A percentile compares a stretch with the other conserved stretches of the same genome.
Conservation (phyloP, 495 filamentous ascomycete species). For the Saxispiralis lemnorum region DNA sequence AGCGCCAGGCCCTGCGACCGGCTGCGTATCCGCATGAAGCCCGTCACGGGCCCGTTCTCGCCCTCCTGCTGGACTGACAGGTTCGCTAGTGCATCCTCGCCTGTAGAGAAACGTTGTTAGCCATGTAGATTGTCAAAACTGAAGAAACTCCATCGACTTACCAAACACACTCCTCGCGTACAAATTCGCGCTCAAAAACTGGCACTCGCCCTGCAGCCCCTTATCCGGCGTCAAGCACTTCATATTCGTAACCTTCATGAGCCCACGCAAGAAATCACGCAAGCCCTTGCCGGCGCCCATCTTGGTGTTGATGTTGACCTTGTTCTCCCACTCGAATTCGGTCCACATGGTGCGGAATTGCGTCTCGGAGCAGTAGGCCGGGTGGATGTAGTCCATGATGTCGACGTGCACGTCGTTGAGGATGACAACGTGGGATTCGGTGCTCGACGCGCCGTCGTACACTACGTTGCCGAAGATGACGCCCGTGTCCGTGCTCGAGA, state of each 20-base stretch:
- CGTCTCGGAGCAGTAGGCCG: slow-evolving; percentile 88
- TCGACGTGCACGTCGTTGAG: slow-evolving; percentile 97
- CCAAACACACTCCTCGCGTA: slow-evolving; percentile 97
- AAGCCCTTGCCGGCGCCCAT: slow-evolving; percentile 50
- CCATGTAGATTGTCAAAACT: slow-evolving; percentile 9
- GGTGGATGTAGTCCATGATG: slow-evolving; percentile 99
- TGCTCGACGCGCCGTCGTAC: slow-evolving; percentile 88
- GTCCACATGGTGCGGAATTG: slow-evolving; percentile 99
- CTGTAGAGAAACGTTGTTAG: slow-evolving; percentile 28
- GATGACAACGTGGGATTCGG: slow-evolving; percentile 93
- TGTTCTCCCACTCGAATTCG: slow-evolving; percentile 99
- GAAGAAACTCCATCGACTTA: slow-evolving; percentile 34
- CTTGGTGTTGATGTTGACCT: slow-evolving; percentile 98
- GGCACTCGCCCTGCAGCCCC: slow-evolving; percentile 90
- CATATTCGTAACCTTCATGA: slow-evolving; percentile 99
- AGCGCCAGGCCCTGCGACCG: slow-evolving; percentile 89
- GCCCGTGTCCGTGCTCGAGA: slow-evolving; percentile 93
- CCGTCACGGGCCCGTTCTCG: slow-evolving; percentile 85
- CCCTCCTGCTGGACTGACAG: slow-evolving; percentile 96
- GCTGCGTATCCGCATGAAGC: slow-evolving; percentile 97
- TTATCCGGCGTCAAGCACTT: slow-evolving; percentile 92
- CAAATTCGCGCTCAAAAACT: slow-evolving; percentile 91
- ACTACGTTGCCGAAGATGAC: slow-evolving; percentile 99
- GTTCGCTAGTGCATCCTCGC: slow-evolving; percentile 97
- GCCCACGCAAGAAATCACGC: slow-evolving; percentile 77